Evolutionary conservation across 1,139 yeast species (phyloP).

Genomic region (Nakaseomyces nivariensis): DNA sequence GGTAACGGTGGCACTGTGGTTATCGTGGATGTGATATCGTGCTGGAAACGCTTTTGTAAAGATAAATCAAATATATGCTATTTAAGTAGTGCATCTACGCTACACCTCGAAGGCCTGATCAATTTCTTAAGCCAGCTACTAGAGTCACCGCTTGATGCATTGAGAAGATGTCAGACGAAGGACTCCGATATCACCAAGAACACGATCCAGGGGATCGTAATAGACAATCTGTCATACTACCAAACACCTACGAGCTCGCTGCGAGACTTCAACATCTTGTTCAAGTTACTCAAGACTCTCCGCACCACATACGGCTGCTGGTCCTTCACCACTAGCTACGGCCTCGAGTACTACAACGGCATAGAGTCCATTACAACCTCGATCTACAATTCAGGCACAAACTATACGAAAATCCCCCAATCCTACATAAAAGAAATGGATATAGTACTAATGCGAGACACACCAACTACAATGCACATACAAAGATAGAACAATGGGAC

Average conservation of each 20-base stretch:
- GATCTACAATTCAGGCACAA: constrained; percentile 6
- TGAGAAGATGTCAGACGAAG: constrained; percentile 14
- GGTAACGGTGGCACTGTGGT: constrained; percentile 8
- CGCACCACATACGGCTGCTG: constrained; percentile 24
- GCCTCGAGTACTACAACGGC: constrained; percentile 25
- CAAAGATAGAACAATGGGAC: neutral
- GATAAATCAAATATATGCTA: constrained; percentile 1
- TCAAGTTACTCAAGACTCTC: constrained; percentile 14
- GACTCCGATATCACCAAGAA: constrained; percentile 3
- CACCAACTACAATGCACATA: neutral
- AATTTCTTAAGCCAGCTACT: constrained; percentile 19
- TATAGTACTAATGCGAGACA: constrained; percentile 17
- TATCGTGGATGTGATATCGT: constrained; percentile 19
- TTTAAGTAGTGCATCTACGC: neutral
- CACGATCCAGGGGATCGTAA: constrained; percentile 20
- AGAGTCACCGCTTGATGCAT: constrained; percentile 18
- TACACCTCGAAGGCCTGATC: constrained; percentile 9
- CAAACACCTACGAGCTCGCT: constrained; percentile 6
- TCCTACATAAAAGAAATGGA: constrained; percentile 22
- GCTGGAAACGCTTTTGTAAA: constrained; percentile 10
- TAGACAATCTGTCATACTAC: constrained; percentile 26
- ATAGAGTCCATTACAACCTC: constrained; percentile 13
- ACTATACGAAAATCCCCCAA: constrained; percentile 16
- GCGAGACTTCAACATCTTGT: constrained; percentile 9
- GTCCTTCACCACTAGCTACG: constrained; percentile 22